Base-by-base conservation (phyloP, 139 green algal species). In the Spirogloea muscicola region DNA sequence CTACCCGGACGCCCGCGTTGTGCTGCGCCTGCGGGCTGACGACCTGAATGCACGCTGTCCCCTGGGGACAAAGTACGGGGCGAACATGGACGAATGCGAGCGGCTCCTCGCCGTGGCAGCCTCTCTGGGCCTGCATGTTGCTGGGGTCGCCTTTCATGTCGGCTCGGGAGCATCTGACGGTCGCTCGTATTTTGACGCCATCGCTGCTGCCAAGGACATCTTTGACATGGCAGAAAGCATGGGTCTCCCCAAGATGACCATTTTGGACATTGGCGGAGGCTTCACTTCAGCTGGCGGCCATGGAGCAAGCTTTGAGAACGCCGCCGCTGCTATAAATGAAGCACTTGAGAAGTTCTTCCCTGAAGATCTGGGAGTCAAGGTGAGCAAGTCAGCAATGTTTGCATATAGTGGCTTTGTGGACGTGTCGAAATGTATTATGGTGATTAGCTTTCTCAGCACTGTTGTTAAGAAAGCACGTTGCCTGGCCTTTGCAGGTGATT, bases 201-300 rank as follows among this genome's bases (percentile, higher is more conserved):
- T 96, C 52, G 68, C 81, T 44, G 70, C 77, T 5, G 86, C 90
- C 0, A 55, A 78, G 34, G 3, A 36, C n/a, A 83, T 90, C 0
- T 98, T 98, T 78, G 88, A 96, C 65, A 59, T 88, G 55, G 93
- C 85, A 6, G 43, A 75, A 10, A 46, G 58, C 1, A 58, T 91
- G 36, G 94, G 94, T 42, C 40, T 81, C 92, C 91, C 75, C 44
- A 82, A 55, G 9, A 94, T 98, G 90, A 80, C 88, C 44, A 72
- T 96, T 57, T 85, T 99, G 37, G 94, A 99, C 85, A 92, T 99
- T 61, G 94, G 94, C 41, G 94, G 94, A 49, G 94, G 94, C 52
- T 97, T 98, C 85, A 90, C 83, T 25, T 91, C 80, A 16, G 57
- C 64, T 25, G 51, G 49, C 25, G 68, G 59, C 29, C 74, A 29